phyloP scores from a whole-genome alignment of 1,139 yeast genomes.

The Geotrichum citri-aurantii region DNA sequence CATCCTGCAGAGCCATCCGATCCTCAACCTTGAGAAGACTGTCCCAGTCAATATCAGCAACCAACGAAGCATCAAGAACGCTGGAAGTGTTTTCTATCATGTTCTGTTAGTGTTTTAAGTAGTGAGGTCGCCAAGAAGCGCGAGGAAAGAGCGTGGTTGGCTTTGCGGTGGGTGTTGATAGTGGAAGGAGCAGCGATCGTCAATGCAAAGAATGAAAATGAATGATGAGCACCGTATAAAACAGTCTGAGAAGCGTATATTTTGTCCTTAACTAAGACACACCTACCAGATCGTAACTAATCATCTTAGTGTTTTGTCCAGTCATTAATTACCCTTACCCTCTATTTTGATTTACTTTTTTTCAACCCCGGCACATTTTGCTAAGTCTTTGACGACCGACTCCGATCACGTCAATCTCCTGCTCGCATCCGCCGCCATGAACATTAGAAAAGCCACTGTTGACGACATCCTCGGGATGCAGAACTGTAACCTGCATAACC shows the following conservation, averaged over 20 bases:
- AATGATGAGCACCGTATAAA: not conserved
- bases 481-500: constrained; percentile 84
- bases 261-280: not conserved
- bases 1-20: constrained; percentile 11
- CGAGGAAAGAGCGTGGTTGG: not conserved
- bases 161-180: not conserved
- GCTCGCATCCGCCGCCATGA: constrained; percentile 38
- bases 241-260: not conserved
- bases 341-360: not conserved
- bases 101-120: not conserved
- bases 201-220: not conserved
- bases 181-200: not conserved
- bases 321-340: not conserved
- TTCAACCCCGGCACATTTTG: not conserved
- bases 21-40: constrained; percentile 8
- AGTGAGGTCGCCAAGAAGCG: not conserved
- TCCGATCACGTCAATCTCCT: not conserved
- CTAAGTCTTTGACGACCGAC: not conserved
- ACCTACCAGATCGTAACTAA: no score
- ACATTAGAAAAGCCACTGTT: constrained; percentile 83
- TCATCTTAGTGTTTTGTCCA: no score
- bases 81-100: not conserved
- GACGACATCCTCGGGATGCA: constrained; percentile 92
- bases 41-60: constrained; percentile 13
- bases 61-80: not conserved